Percentiles rank a stretch among this genome's conserved stretches.
Evolutionary conservation across 495 filamentous ascomycete genomes (phyloP).

Genomic region (Aspergillus coremiiformis): DNA sequence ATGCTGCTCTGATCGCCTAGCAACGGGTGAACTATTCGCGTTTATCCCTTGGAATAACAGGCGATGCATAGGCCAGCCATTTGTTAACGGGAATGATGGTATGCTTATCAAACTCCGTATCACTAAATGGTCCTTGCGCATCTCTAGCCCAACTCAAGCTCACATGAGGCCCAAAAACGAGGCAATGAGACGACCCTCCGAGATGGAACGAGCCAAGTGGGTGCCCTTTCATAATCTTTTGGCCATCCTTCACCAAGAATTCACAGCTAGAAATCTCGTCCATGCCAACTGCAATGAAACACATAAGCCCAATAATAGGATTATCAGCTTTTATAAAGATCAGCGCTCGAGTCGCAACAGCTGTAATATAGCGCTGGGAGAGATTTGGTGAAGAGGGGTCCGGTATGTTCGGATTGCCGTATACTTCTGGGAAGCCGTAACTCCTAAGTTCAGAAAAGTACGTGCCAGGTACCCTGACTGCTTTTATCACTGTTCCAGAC

Average conservation of each 20-base stretch:
- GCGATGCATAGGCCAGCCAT: not conserved
- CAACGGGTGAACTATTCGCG: too few relatives aligned
- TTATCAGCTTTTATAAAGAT: slow-evolving; percentile 5
- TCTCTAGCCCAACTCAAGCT: not conserved
- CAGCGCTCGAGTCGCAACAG: slow-evolving; percentile 18
- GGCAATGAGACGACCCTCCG: slow-evolving; percentile 4
- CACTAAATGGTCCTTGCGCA: not conserved
- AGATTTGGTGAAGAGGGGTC: slow-evolving; percentile 26
- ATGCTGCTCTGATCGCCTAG: too few relatives aligned
- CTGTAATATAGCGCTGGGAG: slow-evolving; percentile 49
- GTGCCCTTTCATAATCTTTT: not conserved
- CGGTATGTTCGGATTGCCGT: not conserved
- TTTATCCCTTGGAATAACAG: not conserved
- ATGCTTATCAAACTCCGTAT: not conserved
- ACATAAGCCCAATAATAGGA: not conserved
- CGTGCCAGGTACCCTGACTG: slow-evolving; percentile 42
- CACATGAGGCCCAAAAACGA: not conserved
- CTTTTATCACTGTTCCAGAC: slow-evolving; percentile 37
- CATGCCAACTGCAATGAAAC: slow-evolving; percentile 1
- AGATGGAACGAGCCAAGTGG: slow-evolving; percentile 4
- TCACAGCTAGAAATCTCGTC: slow-evolving; percentile 1
- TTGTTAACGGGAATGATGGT: not conserved
- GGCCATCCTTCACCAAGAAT: not conserved
- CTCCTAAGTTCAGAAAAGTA: slow-evolving; percentile 52
- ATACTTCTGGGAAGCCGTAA: slow-evolving; percentile 25